Conservation (phyloP, 2,329 filamentous ascomycete species). For the Fusarium sp. region DNA sequence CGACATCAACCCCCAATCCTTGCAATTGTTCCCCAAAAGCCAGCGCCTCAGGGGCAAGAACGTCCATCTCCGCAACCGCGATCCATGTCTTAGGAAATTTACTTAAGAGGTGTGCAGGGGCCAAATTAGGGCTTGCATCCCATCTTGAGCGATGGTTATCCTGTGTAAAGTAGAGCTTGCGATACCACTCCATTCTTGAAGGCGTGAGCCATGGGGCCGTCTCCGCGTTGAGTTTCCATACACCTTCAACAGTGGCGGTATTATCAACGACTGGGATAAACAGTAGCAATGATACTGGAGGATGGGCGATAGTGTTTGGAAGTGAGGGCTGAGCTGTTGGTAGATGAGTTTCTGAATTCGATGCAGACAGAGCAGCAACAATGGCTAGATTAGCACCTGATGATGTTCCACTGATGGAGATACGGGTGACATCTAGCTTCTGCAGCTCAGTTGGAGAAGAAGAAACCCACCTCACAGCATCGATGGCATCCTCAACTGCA, state of each 20-base stretch:
- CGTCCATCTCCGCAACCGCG: conserved; percentile 51
- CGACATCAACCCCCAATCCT: conserved; percentile 36
- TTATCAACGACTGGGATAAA: conserved; percentile 55
- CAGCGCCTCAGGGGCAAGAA: conserved; percentile 52
- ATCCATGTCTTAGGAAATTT: conserved; percentile 52
- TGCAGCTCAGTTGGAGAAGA: conserved; percentile 36
- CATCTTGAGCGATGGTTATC: conserved; percentile 45
- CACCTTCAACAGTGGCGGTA: conserved; percentile 47
- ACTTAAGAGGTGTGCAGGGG: conserved; percentile 43
- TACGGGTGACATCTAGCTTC: conserved; percentile 45
- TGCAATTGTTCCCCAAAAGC: conserved; percentile 48
- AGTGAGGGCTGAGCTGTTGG: conserved; percentile 41
- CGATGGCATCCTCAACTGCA: conserved; percentile 53
- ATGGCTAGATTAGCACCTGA: conserved; percentile 48
- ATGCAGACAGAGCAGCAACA: conserved; percentile 40
- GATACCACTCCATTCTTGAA: conserved; percentile 54
- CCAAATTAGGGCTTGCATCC: conserved; percentile 53
- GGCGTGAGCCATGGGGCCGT: conserved; percentile 53
- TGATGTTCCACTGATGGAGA: conserved; percentile 52
- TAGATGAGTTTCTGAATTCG: conserved; percentile 19
- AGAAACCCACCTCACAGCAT: conserved; percentile 51
- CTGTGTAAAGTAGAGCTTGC: conserved; percentile 52
- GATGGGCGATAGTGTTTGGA: conserved; percentile 8
- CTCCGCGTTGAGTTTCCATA: conserved; percentile 47
- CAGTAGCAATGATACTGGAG: conserved; percentile 36